Evolutionary conservation across 1,284 basidiomycete genomes (phyloP).

Genomic region (Trametes polyzona): DNA sequence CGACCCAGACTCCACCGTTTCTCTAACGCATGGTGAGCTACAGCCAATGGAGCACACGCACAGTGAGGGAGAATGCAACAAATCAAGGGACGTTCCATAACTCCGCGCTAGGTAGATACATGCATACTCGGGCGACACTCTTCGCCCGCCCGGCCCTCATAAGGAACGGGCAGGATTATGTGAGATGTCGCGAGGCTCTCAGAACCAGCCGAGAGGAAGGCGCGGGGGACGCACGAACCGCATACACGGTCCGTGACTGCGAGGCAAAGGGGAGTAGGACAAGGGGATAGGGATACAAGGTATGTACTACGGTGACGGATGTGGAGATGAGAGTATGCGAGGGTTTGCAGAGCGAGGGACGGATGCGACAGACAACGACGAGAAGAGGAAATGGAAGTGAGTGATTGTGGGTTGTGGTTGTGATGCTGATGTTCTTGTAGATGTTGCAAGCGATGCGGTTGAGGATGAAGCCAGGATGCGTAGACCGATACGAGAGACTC

Average conservation of each 20-base stretch:
- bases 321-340: background rate
- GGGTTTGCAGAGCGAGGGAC: constrained; percentile 6
- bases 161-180: background rate
- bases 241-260: background rate
- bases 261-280: background rate
- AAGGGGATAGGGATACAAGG: constrained; percentile 12
- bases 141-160: background rate
- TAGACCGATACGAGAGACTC: background rate
- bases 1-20: background rate
- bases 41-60: too few relatives aligned
- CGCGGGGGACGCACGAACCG: background rate
- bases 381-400: too few relatives aligned
- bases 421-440: too few relatives aligned
- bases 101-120: constrained; percentile 12
- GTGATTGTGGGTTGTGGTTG: background rate
- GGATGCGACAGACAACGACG: constrained; percentile 12
- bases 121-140: constrained; percentile 5
- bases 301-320: background rate
- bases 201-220: constrained; percentile 3
- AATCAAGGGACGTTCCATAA: constrained; percentile 1
- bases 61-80: background rate
- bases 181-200: background rate
- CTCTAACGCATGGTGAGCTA: background rate
- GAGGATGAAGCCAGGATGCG: background rate
- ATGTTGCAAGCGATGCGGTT: background rate